Evolutionary conservation across 2,329 filamentous ascomycete genomes (phyloP).

Genomic region (Pyrenochaeta sp.): DNA sequence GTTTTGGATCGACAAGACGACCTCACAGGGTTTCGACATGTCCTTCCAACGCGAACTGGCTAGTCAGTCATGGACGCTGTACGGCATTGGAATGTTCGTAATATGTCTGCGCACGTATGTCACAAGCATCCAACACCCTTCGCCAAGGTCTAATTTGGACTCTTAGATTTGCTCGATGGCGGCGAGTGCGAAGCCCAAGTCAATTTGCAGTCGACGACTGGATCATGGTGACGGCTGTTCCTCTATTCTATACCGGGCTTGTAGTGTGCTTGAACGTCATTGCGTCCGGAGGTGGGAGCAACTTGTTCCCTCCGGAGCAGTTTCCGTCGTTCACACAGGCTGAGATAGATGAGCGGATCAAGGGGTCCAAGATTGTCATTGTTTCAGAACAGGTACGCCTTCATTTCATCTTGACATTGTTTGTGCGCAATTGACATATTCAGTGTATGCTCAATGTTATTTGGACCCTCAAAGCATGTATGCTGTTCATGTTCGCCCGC

Average conservation of each 20-base stretch:
- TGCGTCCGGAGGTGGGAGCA: constrained; percentile 52
- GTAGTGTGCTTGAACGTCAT: constrained; percentile 54
- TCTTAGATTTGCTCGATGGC: constrained; percentile 34
- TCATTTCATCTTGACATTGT: neutral
- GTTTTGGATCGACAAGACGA: constrained; percentile 9
- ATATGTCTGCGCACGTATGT: constrained; percentile 39
- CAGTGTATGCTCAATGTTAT: constrained; percentile 69
- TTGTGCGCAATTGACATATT: constrained; percentile 47
- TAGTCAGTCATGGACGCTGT: constrained; percentile 38
- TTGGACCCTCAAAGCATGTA: constrained; percentile 64
- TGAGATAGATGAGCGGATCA: constrained; percentile 53
- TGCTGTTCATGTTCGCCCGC: constrained; percentile 65
- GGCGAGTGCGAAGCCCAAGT: constrained; percentile 26
- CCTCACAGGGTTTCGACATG: constrained; percentile 19
- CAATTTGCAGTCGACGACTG: constrained; percentile 38
- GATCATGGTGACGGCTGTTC: constrained; percentile 37
- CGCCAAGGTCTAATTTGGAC: neutral
- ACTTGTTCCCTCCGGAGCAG: constrained; percentile 50
- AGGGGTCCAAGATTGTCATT: constrained; percentile 55
- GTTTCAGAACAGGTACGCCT: constrained; percentile 52
- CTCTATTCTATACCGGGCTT: constrained; percentile 50
- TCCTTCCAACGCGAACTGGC: constrained; percentile 28
- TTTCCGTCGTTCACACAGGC: constrained; percentile 44
- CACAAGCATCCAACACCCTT: neutral
- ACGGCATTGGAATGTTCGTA: constrained; percentile 36